phyloP scores from a whole-genome alignment of 371 early-diverging fungal species.

The Circinella minor region DNA sequence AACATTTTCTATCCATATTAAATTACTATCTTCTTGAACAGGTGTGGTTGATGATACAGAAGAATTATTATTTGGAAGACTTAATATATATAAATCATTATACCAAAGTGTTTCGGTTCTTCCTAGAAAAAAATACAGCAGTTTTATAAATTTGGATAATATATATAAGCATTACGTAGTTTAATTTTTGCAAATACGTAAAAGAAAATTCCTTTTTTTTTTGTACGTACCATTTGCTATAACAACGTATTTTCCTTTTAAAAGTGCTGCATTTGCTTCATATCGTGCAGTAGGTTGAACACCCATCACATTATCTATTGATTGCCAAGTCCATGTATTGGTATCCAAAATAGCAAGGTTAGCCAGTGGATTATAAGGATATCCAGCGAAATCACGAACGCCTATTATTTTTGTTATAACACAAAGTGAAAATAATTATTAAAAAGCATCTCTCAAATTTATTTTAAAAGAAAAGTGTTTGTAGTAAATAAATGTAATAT shows the following conservation, averaged over 20 bases:
- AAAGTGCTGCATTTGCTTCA: constrained; percentile 4
- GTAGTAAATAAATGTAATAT: not conserved
- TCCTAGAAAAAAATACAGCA: too few relatives aligned
- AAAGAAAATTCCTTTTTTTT: not conserved
- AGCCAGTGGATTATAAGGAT: not conserved
- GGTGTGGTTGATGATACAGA: not conserved
- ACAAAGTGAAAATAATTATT: not conserved
- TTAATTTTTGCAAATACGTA: too few relatives aligned
- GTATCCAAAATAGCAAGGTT: constrained; percentile 4
- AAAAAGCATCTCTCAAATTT: not conserved
- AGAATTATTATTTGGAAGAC: not conserved
- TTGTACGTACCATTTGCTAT: constrained; percentile 2
- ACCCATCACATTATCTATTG: not conserved
- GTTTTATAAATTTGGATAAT: too few relatives aligned
- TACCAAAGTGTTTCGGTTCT: constrained; percentile 10
- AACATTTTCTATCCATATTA: constrained; percentile 1
- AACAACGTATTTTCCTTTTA: not conserved
- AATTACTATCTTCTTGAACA: not conserved
- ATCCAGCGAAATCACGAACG: not conserved
- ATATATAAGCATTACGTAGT: too few relatives aligned
- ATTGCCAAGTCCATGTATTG: constrained; percentile 2
- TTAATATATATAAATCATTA: constrained; percentile 6
- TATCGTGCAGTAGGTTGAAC: constrained; percentile 6
- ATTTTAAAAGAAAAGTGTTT: not conserved
- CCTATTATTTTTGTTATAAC: not conserved